Evolutionary conservation across 1,284 basidiomycete genomes (phyloP), one percentile per base, ranked within the genome.

Genomic region (Fomitiporia mediterranea): DNA sequence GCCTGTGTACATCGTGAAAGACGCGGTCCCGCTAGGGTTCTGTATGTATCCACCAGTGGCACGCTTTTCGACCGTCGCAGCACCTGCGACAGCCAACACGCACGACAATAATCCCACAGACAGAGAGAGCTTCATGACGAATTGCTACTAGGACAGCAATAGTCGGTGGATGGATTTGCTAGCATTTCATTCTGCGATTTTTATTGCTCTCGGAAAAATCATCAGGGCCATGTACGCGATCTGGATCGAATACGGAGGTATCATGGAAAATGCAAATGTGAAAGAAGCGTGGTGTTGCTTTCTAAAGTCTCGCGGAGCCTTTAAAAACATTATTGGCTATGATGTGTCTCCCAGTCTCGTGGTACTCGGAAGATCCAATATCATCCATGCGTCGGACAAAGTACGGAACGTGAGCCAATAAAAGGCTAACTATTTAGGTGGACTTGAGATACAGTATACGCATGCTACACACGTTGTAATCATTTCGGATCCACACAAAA

Each of bases 1-100:
- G 25, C 79, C 80, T 13, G 69, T 70, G 64, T 83, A 84, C 62
- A 68, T 66, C 3, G 81, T 83, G 70, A 83, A 83, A 35, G 80
- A 80, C 13, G 81, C 75, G 17, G 62, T 61, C 5, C 80, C 80
- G 11, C 76, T 78, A 1, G 77, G 53, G 46, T 68, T 72, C 65
- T 83, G 81, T 32, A 80, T 60, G 60, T 81, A 83, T 4, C 78
- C 79, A 15, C 76, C 78, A 4, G 72, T 70, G 8, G 77, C 76
- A 23, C 69, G 61, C 25, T 37, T 40, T 21, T 55, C 59, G 19
- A 55, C 21, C 5, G 15, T 17, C 6, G 38, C 50, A 17, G 55
- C 55, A 15, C n/a, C 40, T 19, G 44, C 51, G 39, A 43, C 15
- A 13, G 39, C 39, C 7, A 27, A 51, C 9, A 51, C 8, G 30